phyloP scores from a whole-genome alignment of 139 green algal genomes.

The Klebsormidium nitens region DNA sequence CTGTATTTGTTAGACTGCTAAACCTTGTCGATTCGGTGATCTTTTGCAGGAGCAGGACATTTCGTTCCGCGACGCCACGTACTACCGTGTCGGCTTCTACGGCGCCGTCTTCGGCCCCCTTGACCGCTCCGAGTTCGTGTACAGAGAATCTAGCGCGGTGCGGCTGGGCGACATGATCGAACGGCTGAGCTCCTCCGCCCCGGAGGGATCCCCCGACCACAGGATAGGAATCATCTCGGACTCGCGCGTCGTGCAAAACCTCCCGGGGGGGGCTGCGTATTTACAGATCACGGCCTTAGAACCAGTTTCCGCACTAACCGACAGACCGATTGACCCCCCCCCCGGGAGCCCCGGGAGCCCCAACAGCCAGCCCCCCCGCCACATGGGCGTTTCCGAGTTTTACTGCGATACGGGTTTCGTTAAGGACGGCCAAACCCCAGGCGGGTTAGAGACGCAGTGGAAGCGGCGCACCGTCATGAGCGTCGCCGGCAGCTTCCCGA shows the following conservation, averaged over 20 bases:
- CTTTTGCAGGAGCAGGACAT: too few relatives aligned
- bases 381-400: constrained; percentile 17
- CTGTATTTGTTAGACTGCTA: too few relatives aligned
- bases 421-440: constrained; percentile 22
- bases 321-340: not conserved
- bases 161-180: constrained; percentile 40
- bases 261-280: constrained; percentile 32
- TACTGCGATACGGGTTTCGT: constrained; percentile 39
- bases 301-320: constrained; percentile 11
- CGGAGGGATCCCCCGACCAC: not conserved
- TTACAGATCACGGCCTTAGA: constrained; percentile 41
- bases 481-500: constrained; percentile 26
- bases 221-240: constrained; percentile 31
- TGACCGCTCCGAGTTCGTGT: constrained; percentile 29
- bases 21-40: too few relatives aligned
- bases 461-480: constrained; percentile 35
- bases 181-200: constrained; percentile 21
- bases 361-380: not conserved
- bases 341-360: not conserved
- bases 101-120: constrained; percentile 24
- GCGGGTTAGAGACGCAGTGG: constrained; percentile 37
- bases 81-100: constrained; percentile 43
- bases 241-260: constrained; percentile 18
- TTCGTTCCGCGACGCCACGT: constrained; percentile 30
- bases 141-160: constrained; percentile 31